Evolutionary conservation across 2,329 filamentous ascomycete species (phyloP), one percentile per base, ranked within the genome.

Genomic region (Aspergillus versicolor): DNA sequence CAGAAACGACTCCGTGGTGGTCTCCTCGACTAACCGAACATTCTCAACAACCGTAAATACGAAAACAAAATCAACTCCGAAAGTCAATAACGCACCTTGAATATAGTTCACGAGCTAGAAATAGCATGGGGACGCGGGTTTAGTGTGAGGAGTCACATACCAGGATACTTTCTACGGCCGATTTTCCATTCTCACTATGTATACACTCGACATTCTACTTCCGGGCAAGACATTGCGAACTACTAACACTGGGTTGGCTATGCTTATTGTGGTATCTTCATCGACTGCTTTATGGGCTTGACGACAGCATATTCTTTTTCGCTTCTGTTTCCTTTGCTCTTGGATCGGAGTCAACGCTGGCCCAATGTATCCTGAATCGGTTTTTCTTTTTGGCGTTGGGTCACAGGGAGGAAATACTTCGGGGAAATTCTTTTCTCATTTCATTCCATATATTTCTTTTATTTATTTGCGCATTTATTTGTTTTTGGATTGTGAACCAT

Each of bases 341-440:
- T 49, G 57, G 53, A 44, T 59, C 32, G 49, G 48, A 32, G 50
- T 46, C 27, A 30, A 24, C 30, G 12, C 42, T 47, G 47, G 54
- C 54, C 24, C 52, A 41, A 54, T 61, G 45, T 58, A 58, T 21
- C 54, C 30, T 54, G 24, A 51, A 52, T 54, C 38, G 48, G 27
- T 30, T 30, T 30, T 30, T 30, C 27, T 30, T 60, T 56, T 30
- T 56, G 59, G 57, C 59, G 59, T 61, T 61, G 54, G 59, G 57
- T 54, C 41, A 37, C 55, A 53, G 52, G 56, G 49, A 46, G 57
- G 51, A 30, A 49, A 44, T 51, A 43, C 45, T 47, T 49, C 21
- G 37, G 50, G 46, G 43, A 44, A 50, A 61, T 63, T 55, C 48
- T 58, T 61, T 63, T 59, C 52, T 60, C 52, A 62, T 50, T 63